These are phyloP conservation scores for Calonectria henricotiae DNA, from an alignment of 2,329 filamentous ascomycete genomes.

Conservation along the genomic window DNA sequence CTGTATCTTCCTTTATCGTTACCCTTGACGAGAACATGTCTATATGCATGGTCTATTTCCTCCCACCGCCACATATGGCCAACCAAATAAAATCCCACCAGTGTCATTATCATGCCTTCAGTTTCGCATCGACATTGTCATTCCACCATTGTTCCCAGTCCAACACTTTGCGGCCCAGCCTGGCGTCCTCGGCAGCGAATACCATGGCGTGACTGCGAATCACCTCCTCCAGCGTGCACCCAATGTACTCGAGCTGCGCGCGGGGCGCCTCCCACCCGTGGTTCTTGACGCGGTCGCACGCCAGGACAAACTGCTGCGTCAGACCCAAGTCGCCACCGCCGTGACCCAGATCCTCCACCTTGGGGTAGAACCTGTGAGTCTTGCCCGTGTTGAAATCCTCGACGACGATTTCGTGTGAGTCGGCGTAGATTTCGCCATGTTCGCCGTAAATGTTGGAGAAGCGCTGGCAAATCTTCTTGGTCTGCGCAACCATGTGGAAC, in stretches of 20 bases:
- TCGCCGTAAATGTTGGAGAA: slow-evolving; percentile 91
- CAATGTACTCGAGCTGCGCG: slow-evolving; percentile 84
- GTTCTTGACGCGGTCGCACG: slow-evolving; percentile 85
- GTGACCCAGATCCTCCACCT: slow-evolving; percentile 59
- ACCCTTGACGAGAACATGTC: not conserved
- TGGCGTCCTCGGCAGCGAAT: slow-evolving; percentile 93
- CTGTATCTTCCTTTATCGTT: not conserved
- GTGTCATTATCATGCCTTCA: slow-evolving; percentile 24
- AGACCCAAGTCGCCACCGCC: slow-evolving; percentile 70
- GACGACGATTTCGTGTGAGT: slow-evolving; percentile 83
- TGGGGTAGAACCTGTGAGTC: slow-evolving; percentile 54
- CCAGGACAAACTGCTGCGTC: slow-evolving; percentile 85
- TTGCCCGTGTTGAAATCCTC: slow-evolving; percentile 70
- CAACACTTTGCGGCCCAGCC: slow-evolving; percentile 78
- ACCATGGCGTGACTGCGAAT: slow-evolving; percentile 94
- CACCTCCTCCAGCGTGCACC: slow-evolving; percentile 88
- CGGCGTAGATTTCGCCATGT: slow-evolving; percentile 88
- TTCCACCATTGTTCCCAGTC: slow-evolving; percentile 86
- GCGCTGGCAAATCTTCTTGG: slow-evolving; percentile 88
- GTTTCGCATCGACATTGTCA: slow-evolving; percentile 51
- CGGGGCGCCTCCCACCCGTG: slow-evolving; percentile 75
- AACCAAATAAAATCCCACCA: not conserved
- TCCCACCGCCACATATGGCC: not conserved
- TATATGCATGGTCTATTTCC: not conserved
- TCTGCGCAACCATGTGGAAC: slow-evolving; percentile 96